Conservation (phyloP, 495 filamentous ascomycete genomes). For the Aspergillus haitiensis region DNA sequence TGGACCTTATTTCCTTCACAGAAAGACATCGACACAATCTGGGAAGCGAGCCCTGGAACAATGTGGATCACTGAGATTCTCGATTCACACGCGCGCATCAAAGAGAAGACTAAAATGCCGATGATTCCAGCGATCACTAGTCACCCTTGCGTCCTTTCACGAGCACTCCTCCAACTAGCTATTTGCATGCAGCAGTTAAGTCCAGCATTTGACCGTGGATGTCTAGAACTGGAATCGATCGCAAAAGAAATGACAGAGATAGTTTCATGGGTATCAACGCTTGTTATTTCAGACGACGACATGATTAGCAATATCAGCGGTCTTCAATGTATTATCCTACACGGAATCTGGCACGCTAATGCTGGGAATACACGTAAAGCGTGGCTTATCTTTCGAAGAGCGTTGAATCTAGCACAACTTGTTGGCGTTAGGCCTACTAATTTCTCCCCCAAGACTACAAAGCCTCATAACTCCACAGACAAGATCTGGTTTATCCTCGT, state of each 20-base stretch:
- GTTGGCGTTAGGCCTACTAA: not conserved
- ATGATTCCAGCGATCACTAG: not conserved
- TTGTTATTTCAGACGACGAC: constrained; percentile 8
- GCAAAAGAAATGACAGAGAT: not conserved
- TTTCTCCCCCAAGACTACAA: not conserved
- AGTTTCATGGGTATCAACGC: not conserved
- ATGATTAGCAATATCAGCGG: not conserved
- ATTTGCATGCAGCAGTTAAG: constrained; percentile 9
- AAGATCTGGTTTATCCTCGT: not conserved
- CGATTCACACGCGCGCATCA: not conserved
- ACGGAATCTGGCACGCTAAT: constrained; percentile 1
- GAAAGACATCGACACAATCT: too few species aligned
- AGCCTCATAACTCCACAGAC: too few species aligned
- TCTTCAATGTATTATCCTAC: constrained; percentile 3
- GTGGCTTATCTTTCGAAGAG: constrained; percentile 7
- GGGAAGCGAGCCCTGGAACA: too few species aligned
- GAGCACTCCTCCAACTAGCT: constrained; percentile 1
- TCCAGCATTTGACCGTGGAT: not conserved
- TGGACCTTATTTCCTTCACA: too few species aligned
- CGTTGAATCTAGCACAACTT: not conserved
- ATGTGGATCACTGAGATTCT: too few species aligned
- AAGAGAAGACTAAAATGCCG: not conserved
- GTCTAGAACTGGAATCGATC: not conserved
- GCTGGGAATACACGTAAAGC: constrained; percentile 5
- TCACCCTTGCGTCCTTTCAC: not conserved